A percentile compares a stretch with the other conserved stretches of the same genome.
Evolutionary conservation across 768 basidiomycete genomes (phyloP).

Genomic region (Plicaturopsis crispa): DNA sequence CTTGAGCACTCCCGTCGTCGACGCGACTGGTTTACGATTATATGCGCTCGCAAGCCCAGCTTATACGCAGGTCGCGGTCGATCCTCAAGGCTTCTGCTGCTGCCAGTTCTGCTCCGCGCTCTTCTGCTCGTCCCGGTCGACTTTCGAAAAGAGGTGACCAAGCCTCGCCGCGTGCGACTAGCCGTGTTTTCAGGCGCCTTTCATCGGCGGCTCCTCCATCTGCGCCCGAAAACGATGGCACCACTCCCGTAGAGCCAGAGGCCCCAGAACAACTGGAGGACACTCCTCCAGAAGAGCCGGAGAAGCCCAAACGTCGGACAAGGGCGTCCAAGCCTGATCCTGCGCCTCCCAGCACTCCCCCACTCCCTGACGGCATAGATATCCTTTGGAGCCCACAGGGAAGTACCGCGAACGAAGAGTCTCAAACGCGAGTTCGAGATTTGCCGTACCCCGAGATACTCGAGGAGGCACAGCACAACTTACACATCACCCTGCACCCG

Average conservation of each 20-base stretch:
- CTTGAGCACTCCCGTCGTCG: too few relatives aligned
- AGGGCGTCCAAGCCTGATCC: conserved; percentile 33
- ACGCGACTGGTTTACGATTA: conserved; percentile 10
- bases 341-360: too few relatives aligned
- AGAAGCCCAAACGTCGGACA: conserved; percentile 26
- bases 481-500: conserved; percentile 73
- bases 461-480: conserved; percentile 67
- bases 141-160: conserved; percentile 18
- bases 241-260: conserved; percentile 6
- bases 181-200: conserved; percentile 9
- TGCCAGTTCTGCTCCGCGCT: conserved; percentile 18
- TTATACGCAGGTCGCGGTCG: conserved; percentile 26
- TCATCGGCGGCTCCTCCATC: conserved; percentile 12
- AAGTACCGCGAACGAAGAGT: conserved; percentile 20
- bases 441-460: conserved; percentile 72
- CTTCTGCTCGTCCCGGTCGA: conserved; percentile 10
- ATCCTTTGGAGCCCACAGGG: conserved; percentile 60
- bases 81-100: conserved; percentile 18
- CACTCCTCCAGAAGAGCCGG: conserved; percentile 28
- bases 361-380: conserved; percentile 48
- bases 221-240: conserved; percentile 7
- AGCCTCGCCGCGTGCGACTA: conserved; percentile 1
- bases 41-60: conserved; percentile 30
- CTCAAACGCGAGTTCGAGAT: conserved; percentile 19
- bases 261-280: conserved; percentile 14